A percentile compares a stretch with the other conserved stretches of the same genome.
phyloP scores from a whole-genome alignment of 129 eudicot genomes.

The Flaveria linearis region DNA sequence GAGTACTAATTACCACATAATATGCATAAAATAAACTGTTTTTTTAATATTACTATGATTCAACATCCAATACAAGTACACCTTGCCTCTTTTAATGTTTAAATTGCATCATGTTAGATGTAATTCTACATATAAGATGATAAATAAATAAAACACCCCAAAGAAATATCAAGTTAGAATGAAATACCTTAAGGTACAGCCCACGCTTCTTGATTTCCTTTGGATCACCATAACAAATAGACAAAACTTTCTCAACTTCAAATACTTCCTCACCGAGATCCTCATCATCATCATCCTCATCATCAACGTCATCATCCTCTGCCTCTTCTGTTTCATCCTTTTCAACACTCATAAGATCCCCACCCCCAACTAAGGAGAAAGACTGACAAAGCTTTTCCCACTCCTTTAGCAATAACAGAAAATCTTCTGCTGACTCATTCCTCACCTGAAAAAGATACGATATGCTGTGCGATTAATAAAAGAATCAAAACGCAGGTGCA shows the following conservation, averaged over 20 bases:
- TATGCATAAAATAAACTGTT: too few species aligned
- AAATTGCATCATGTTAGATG: too few species aligned
- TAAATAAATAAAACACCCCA: neutral
- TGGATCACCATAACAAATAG: conserved; percentile 77
- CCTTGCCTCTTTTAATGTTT: too few species aligned
- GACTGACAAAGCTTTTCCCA: conserved; percentile 66
- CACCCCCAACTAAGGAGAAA: conserved; percentile 29
- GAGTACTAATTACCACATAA: neutral
- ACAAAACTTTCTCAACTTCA: conserved; percentile 61
- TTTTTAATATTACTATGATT: too few species aligned
- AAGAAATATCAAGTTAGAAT: neutral
- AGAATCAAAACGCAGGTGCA: neutral
- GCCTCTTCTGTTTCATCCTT: conserved; percentile 26
- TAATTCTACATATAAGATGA: too few species aligned
- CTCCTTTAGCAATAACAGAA: conserved; percentile 51
- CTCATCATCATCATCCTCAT: conserved; percentile 37
- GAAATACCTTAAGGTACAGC: conserved; percentile 68
- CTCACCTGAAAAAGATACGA: conserved; percentile 44
- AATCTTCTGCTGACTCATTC: conserved; percentile 68
- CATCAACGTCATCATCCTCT: conserved; percentile 39
- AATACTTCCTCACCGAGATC: conserved; percentile 49
- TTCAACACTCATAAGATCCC: conserved; percentile 10
- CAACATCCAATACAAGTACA: neutral
- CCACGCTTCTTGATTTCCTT: conserved; percentile 35
- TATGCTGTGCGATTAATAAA: too few species aligned